These are phyloP conservation scores for Penicillium sp. DNA, from an alignment of 2,329 filamentous ascomycete genomes.

Conservation along the genomic window DNA sequence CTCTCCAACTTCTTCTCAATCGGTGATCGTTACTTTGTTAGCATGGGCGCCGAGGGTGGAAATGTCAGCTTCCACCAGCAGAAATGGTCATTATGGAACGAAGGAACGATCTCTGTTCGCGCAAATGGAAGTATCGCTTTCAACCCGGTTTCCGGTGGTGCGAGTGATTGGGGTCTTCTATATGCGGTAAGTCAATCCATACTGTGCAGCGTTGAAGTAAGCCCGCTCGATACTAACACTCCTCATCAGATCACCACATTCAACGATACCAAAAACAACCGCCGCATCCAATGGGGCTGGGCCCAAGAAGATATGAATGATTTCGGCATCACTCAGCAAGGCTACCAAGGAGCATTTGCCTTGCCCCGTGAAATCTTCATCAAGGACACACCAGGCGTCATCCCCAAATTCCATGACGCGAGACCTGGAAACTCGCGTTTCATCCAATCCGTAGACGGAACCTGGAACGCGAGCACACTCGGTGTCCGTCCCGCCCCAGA, in stretches of 20 bases:
- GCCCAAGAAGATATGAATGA: constrained; percentile 13
- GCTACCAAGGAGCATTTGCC: constrained; percentile 13
- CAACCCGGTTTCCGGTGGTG: constrained; percentile 13
- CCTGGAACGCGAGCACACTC: constrained; percentile 15
- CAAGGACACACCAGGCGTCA: constrained; percentile 9
- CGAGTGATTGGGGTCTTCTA: constrained; percentile 11
- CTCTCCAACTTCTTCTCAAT: constrained; percentile 17
- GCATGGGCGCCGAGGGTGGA: constrained; percentile 17
- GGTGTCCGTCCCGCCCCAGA: constrained; percentile 13
- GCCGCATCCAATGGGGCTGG: constrained; percentile 18
- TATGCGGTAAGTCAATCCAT: constrained; percentile 11
- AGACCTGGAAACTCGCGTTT: constrained; percentile 10
- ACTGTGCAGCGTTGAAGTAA: neutral
- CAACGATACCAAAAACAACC: constrained; percentile 15
- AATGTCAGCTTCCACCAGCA: constrained; percentile 13
- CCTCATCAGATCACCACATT: constrained; percentile 8
- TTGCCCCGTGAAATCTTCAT: constrained; percentile 14
- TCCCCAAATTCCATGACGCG: neutral
- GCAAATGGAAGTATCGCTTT: constrained; percentile 15
- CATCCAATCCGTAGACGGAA: constrained; percentile 8
- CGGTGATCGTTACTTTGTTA: constrained; percentile 14
- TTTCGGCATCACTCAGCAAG: constrained; percentile 12
- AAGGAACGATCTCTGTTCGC: constrained; percentile 12
- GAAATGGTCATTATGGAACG: constrained; percentile 16
- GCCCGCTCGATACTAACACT: neutral